These are phyloP conservation scores for Mucor racemosus DNA, from an alignment of 371 early-diverging fungal genomes.

Conservation along the genomic window DNA sequence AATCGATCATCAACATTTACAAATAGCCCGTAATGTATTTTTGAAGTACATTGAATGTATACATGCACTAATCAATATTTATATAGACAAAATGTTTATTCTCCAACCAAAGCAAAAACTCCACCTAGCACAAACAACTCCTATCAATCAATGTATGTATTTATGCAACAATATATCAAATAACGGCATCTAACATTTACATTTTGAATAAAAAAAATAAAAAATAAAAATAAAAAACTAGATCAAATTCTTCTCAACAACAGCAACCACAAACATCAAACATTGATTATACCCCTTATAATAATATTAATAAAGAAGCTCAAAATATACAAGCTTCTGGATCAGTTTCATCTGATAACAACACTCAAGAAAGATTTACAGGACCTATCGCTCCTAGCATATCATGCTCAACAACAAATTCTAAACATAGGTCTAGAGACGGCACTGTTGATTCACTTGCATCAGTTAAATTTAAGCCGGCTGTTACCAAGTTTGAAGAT, in stretches of 20 bases:
- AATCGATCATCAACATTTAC: not conserved
- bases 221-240: too few species aligned
- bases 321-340: not conserved
- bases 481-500: conserved; percentile 31
- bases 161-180: not conserved
- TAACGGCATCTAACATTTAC: too few species aligned
- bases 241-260: not conserved
- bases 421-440: conserved; percentile 1
- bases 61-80: too few species aligned
- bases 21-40: not conserved
- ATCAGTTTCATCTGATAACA: not conserved
- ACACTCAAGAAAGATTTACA: not conserved
- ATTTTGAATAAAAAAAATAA: too few species aligned
- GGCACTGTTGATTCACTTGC: not conserved
- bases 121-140: not conserved
- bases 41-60: too few species aligned
- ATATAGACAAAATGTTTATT: not conserved
- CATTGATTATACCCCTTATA: not conserved
- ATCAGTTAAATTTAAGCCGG: conserved; percentile 22
- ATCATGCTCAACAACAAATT: not conserved
- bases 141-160: not conserved
- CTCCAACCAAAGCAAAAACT: not conserved
- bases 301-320: not conserved
- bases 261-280: not conserved
- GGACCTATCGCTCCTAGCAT: not conserved